Evolutionary conservation across 768 basidiomycete species (phyloP).

Genomic region (Suillus ampliporus): DNA sequence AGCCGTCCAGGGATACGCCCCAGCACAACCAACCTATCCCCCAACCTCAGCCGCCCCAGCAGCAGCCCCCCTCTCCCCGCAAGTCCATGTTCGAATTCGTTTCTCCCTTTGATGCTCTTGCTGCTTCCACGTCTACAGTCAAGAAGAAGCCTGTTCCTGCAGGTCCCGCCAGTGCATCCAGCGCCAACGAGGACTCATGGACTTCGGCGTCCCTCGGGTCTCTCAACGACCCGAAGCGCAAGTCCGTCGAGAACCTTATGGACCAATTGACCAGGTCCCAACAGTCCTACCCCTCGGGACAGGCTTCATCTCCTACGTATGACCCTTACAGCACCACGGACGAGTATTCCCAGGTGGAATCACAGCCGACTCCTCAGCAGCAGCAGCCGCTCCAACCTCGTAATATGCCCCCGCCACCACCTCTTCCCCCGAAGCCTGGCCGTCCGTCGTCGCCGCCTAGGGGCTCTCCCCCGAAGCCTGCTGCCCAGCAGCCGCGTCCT

Average conservation of each 20-base stretch:
- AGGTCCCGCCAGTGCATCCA: slow-evolving; percentile 45
- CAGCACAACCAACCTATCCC: slow-evolving; percentile 25
- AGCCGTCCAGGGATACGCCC: slow-evolving; percentile 32
- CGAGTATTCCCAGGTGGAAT: slow-evolving; percentile 52
- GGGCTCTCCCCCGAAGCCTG: slow-evolving; percentile 68
- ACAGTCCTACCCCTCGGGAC: slow-evolving; percentile 40
- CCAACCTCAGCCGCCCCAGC: slow-evolving; percentile 41
- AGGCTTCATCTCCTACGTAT: slow-evolving; percentile 41
- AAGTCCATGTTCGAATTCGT: slow-evolving; percentile 87
- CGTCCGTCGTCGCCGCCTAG: slow-evolving; percentile 56
- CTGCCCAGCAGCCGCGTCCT: slow-evolving; percentile 49
- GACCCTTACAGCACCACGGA: slow-evolving; percentile 45
- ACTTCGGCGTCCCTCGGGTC: slow-evolving; percentile 38
- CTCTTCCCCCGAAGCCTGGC: slow-evolving; percentile 65
- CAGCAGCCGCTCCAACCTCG: slow-evolving; percentile 43
- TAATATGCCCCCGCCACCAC: slow-evolving; percentile 57
- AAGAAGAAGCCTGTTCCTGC: slow-evolving; percentile 77
- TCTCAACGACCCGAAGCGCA: slow-evolving; percentile 64
- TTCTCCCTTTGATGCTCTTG: slow-evolving; percentile 83
- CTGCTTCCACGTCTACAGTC: slow-evolving; percentile 45
- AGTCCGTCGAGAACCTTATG: slow-evolving; percentile 83
- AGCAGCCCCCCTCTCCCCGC: slow-evolving; percentile 65
- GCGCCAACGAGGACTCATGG: slow-evolving; percentile 67
- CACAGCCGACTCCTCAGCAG: slow-evolving; percentile 28
- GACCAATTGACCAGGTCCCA: slow-evolving; percentile 68